phyloP scores from a whole-genome alignment of 1,284 basidiomycete species.

The Cryptococcus sp. region DNA sequence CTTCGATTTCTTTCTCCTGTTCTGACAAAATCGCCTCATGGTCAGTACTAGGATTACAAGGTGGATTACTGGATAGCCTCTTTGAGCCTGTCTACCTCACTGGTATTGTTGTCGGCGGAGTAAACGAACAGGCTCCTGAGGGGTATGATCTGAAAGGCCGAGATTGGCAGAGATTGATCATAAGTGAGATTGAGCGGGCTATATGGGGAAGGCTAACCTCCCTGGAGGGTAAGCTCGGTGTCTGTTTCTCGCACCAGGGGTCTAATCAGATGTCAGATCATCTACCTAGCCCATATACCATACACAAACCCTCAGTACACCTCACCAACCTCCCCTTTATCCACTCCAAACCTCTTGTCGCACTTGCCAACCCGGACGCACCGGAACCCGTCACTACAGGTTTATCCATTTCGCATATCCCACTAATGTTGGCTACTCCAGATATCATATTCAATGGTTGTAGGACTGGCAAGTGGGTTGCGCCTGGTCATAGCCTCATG shows the following conservation, averaged over 20 bases:
- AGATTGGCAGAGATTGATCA: slow-evolving; percentile 56
- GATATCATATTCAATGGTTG: slow-evolving; percentile 40
- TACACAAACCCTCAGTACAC: slow-evolving; percentile 53
- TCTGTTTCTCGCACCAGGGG: too few species aligned
- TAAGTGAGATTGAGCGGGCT: slow-evolving; percentile 57
- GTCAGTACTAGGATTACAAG: slow-evolving; percentile 77
- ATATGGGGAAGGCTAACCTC: slow-evolving; percentile 35
- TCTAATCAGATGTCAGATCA: slow-evolving; percentile 17
- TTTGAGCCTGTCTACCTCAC: slow-evolving; percentile 63
- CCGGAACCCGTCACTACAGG: slow-evolving; percentile 16
- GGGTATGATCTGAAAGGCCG: slow-evolving; percentile 17
- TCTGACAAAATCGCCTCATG: slow-evolving; percentile 86
- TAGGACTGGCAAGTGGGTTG: slow-evolving; percentile 26
- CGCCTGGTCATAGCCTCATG: slow-evolving; percentile 22
- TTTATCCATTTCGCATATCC: slow-evolving; percentile 12
- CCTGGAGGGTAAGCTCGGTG: slow-evolving; percentile 14
- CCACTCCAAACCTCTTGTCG: slow-evolving; percentile 54
- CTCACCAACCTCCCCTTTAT: slow-evolving; percentile 60
- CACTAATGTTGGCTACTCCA: slow-evolving; percentile 59
- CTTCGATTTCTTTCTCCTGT: slow-evolving; percentile 77
- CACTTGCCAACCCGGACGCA: background rate
- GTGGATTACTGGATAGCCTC: slow-evolving; percentile 61
- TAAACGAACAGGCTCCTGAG: slow-evolving; percentile 41
- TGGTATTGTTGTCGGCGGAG: slow-evolving; percentile 66
- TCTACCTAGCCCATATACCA: slow-evolving; percentile 51